A percentile compares a stretch with the other conserved stretches of the same genome.
Evolutionary conservation across 371 early-diverging fungal species (phyloP).

Genomic region (Saksenaea vasiformis): DNA sequence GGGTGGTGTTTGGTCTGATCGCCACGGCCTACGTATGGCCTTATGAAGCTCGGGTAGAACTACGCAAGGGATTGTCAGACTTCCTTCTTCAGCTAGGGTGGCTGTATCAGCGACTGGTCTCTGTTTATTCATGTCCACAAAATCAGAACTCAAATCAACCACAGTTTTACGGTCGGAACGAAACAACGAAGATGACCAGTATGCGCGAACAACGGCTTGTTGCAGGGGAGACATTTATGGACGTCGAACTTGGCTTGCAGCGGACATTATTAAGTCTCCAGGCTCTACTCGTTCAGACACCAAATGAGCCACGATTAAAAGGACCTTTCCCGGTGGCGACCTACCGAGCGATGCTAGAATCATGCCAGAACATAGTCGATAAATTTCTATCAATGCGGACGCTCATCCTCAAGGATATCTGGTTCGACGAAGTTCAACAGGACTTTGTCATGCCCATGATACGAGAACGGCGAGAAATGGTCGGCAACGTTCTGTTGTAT

Average conservation of each 20-base stretch:
- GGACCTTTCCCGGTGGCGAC: conserved; percentile 75
- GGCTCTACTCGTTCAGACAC: conserved; percentile 66
- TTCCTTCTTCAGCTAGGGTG: conserved; percentile 65
- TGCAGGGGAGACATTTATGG: conserved; percentile 57
- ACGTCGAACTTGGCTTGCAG: conserved; percentile 74
- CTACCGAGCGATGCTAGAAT: conserved; percentile 66
- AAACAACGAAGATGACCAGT: conserved; percentile 15
- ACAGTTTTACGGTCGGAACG: conserved; percentile 2
- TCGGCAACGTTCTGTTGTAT: conserved; percentile 71
- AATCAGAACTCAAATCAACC: neutral
- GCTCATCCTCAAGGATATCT: conserved; percentile 64
- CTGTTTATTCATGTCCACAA: conserved; percentile 48
- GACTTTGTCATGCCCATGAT: conserved; percentile 62
- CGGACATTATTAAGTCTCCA: conserved; percentile 62
- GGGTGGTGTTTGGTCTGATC: conserved; percentile 71
- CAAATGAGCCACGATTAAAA: conserved; percentile 84
- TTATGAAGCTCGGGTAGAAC: conserved; percentile 80
- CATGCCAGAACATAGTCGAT: conserved; percentile 78
- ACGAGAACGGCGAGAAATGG: conserved; percentile 66
- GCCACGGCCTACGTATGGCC: conserved; percentile 79
- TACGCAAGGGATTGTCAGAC: conserved; percentile 73
- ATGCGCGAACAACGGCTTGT: conserved; percentile 21
- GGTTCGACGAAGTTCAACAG: conserved; percentile 53
- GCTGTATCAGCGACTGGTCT: conserved; percentile 74
- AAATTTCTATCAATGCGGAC: conserved; percentile 71